These are phyloP conservation scores for Aphanomyces stellatus DNA, from an alignment of 352 stramenopile genomes.

Conservation along the genomic window DNA sequence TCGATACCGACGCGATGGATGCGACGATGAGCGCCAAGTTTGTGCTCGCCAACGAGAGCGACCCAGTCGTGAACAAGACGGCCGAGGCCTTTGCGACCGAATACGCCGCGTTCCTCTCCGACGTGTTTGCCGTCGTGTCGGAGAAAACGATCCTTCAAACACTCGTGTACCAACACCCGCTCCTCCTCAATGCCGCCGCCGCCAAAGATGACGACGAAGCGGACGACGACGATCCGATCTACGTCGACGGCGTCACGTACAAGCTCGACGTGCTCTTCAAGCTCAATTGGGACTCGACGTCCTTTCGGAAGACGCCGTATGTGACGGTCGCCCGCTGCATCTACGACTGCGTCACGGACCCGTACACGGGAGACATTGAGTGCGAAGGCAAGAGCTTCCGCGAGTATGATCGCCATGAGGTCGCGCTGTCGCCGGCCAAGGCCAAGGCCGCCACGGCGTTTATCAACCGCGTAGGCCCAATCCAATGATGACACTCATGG, in stretches of 20 bases:
- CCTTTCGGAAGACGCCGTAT: background rate
- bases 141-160: slow-evolving; percentile 2
- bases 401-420: background rate
- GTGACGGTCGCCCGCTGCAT: slow-evolving; percentile 15
- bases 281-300: slow-evolving; percentile 2
- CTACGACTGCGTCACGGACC: slow-evolving; percentile 1
- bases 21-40: background rate
- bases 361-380: background rate
- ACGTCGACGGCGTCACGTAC: slow-evolving; percentile 12
- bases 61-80: slow-evolving; percentile 4
- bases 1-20: background rate
- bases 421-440: background rate
- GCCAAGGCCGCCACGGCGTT: background rate
- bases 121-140: slow-evolving; percentile 16
- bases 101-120: slow-evolving; percentile 11
- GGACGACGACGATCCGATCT: background rate
- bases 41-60: background rate
- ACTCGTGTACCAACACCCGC: slow-evolving; percentile 11
- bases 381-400: slow-evolving; percentile 6
- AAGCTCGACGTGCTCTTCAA: slow-evolving; percentile 18
- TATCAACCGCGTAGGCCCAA: background rate
- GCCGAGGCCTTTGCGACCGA: background rate
- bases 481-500: background rate
- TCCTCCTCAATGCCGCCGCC: too few species aligned
- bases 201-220: background rate